These are phyloP conservation scores for Letharia columbiana DNA, from an alignment of 495 filamentous ascomycete genomes.

Conservation along the genomic window DNA sequence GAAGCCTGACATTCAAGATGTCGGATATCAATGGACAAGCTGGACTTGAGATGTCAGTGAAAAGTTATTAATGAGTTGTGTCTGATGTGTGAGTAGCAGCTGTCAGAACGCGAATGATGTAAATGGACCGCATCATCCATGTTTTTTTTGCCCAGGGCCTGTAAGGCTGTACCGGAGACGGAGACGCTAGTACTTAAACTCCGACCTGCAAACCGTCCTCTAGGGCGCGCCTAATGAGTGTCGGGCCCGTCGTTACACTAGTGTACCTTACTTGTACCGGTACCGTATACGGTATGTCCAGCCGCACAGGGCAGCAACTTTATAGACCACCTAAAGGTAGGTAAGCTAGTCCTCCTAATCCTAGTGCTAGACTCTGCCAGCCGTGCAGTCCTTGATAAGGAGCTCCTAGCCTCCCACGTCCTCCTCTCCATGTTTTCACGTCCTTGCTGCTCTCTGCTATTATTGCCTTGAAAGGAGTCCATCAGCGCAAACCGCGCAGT, in stretches of 20 bases:
- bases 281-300: neutral
- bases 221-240: neutral
- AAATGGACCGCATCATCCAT: neutral
- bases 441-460: neutral
- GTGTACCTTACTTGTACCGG: no score
- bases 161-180: neutral
- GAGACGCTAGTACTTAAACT: neutral
- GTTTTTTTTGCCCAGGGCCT: neutral
- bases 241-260: neutral
- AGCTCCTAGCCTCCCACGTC: no score
- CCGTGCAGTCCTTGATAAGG: no score
- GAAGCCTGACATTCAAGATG: slow-evolving; percentile 24
- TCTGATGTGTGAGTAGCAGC: neutral
- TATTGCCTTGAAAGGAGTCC: neutral
- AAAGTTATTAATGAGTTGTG: neutral
- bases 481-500: neutral
- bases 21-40: neutral
- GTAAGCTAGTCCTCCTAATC: no score
- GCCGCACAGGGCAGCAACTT: slow-evolving; percentile 1
- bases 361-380: neutral
- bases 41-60: neutral
- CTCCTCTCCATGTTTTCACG: neutral
- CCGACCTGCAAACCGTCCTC: neutral
- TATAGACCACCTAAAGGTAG: neutral
- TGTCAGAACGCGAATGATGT: neutral